Evolutionary conservation across 1,139 yeast species (phyloP), one percentile per base, ranked within the genome.

Genomic region (Blastobotrys indianensis): DNA sequence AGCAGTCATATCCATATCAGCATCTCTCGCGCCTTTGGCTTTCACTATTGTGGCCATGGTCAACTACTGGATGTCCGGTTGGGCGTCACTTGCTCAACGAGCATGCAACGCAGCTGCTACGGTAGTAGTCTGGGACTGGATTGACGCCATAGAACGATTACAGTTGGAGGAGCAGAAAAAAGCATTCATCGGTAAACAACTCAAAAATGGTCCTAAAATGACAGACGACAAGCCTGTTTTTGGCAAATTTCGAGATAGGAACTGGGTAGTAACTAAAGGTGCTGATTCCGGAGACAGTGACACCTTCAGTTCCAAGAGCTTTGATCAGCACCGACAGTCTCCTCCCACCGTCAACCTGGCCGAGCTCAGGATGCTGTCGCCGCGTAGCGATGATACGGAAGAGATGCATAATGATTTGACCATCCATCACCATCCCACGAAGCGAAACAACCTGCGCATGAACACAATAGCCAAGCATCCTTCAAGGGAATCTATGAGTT

Each of bases 41-140:
- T 82, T 87, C 56, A 85, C 85, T 60, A 72, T 85, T 39, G 80
- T 90, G 7, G 95, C 85, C 64, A 78, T 85, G 5, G 74, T 90
- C 1, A 80, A 79, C 57, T 73, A 80, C 3, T 85, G 87, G 80
- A 78, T 83, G 9, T 76, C 77, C 49, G 86, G 83, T 51, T 73
- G 87, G 59, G 80, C 92, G 3, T 94, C 84, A 55, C 84, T 83
- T 58, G 80, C 85, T 6, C 71, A 83, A 16, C 76, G 87, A 48
- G 87, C 85, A 37, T 59, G 63, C 25, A 59, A 59, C 28, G 66
- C 64, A 1, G 65, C 67, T 2, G 67, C 69, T 1, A 57, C 61
- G n/a, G 88, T 85, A 2, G 76, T 85, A 10, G 88, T 88, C 0
- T 87, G 95, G 95, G 95, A 85, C 63, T 87, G 95, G 95, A 76